Conservation (phyloP, 306 rosid species). For the Amphicarpaea edgeworthii region DNA sequence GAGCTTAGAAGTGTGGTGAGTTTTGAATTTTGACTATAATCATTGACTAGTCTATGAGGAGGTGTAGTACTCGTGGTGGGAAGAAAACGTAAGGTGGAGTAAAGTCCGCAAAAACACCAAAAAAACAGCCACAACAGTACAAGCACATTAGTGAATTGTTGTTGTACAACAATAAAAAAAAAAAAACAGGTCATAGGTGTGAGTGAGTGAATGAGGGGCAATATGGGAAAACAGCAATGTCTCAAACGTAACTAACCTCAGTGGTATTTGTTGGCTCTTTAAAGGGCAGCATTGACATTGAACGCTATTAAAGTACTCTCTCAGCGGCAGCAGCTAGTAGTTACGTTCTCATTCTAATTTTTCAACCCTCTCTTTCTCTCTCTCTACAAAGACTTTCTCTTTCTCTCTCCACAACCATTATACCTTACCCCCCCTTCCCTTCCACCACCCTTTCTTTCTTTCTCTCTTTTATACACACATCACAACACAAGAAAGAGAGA, state of each 20-base stretch:
- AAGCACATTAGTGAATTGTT: neutral
- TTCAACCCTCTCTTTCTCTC: conserved; percentile 45
- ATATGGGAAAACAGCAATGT: conserved; percentile 40
- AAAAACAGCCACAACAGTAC: neutral
- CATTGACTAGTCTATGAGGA: neutral
- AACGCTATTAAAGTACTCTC: conserved; percentile 44
- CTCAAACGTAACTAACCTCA: conserved; percentile 1
- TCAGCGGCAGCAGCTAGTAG: conserved; percentile 33
- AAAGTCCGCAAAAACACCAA: neutral
- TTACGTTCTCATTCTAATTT: conserved; percentile 48
- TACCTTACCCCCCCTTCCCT: conserved; percentile 45
- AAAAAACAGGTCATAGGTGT: neutral
- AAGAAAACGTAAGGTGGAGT: neutral
- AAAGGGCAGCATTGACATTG: conserved; percentile 64
- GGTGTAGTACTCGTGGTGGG: neutral
- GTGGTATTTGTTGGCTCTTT: conserved; percentile 34
- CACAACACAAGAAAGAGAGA: conserved; percentile 37
- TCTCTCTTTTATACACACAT: conserved; percentile 22
- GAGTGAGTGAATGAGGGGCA: too few relatives aligned
- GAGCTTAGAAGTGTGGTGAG: too few relatives aligned
- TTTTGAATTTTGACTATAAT: neutral
- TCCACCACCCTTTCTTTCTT: conserved; percentile 47
- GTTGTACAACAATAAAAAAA: conserved; percentile 3
- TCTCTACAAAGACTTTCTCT: conserved; percentile 43
- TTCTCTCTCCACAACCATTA: conserved; percentile 53